These are phyloP conservation scores for Stachybotrys chartarum DNA, from an alignment of 2,329 filamentous ascomycete genomes.

Conservation along the genomic window DNA sequence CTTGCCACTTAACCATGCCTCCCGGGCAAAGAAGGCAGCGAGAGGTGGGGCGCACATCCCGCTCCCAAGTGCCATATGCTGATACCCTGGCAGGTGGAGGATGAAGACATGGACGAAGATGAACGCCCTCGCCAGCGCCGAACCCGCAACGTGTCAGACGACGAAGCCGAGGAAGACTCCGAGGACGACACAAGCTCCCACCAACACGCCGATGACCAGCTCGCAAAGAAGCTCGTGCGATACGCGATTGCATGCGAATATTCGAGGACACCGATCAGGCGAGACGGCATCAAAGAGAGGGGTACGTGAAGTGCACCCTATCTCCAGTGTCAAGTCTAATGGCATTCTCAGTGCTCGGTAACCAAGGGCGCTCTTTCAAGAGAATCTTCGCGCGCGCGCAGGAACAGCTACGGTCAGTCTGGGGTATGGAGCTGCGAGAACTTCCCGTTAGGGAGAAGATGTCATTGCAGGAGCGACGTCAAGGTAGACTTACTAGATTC, in stretches of 20 bases:
- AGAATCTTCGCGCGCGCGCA: constrained; percentile 73
- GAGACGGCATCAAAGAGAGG: constrained; percentile 57
- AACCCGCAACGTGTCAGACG: constrained; percentile 18
- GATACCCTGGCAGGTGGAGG: constrained; percentile 9
- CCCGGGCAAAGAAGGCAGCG: constrained; percentile 22
- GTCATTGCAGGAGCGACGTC: constrained; percentile 68
- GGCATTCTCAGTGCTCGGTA: constrained; percentile 58
- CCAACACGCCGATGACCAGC: constrained; percentile 38
- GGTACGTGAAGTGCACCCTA: constrained; percentile 27
- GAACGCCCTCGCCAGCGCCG: constrained; percentile 23
- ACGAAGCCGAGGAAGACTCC: constrained; percentile 18
- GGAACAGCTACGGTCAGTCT: constrained; percentile 58
- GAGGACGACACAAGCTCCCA: constrained; percentile 31
- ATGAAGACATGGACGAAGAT: constrained; percentile 11
- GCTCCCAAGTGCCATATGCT: constrained; percentile 1
- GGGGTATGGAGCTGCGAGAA: constrained; percentile 91
- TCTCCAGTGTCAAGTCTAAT: constrained; percentile 3
- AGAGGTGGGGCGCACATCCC: constrained; percentile 14
- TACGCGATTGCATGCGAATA: constrained; percentile 62
- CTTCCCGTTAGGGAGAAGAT: constrained; percentile 75
- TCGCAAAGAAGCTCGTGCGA: constrained; percentile 61
- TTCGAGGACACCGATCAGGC: constrained; percentile 50
- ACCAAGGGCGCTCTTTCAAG: constrained; percentile 64
- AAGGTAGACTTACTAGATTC: constrained; percentile 43
- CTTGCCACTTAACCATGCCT: constrained; percentile 17